These are phyloP conservation scores for Cladosporium halotolerans DNA, from an alignment of 2,329 filamentous ascomycete genomes.

Conservation along the genomic window DNA sequence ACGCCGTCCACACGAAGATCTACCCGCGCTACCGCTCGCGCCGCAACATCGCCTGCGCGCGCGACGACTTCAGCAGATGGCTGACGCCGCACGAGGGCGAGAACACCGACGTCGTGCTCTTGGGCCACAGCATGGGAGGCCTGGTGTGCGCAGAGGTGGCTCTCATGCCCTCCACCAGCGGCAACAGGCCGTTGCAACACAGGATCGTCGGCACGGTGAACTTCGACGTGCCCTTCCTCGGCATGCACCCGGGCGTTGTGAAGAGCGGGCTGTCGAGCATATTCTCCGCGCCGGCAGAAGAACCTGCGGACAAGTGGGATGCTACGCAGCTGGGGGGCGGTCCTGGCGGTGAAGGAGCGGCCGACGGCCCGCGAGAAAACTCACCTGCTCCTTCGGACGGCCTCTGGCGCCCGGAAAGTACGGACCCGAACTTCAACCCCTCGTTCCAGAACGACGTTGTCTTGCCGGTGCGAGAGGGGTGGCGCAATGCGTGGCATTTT, in stretches of 20 bases:
- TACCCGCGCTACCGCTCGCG: conserved; percentile 76
- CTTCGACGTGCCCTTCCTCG: conserved; percentile 80
- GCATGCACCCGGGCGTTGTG: conserved; percentile 82
- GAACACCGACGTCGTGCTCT: conserved; percentile 70
- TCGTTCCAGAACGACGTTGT: conserved; percentile 68
- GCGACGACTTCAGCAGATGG: conserved; percentile 80
- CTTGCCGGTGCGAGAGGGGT: conserved; percentile 62
- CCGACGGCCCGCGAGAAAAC: neutral
- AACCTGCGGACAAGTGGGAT: conserved; percentile 20
- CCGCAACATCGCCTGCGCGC: conserved; percentile 63
- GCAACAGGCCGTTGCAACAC: conserved; percentile 55
- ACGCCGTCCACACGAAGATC: conserved; percentile 79
- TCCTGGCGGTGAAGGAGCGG: neutral
- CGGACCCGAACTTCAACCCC: conserved; percentile 65
- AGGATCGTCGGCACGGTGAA: conserved; percentile 73
- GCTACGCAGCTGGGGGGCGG: neutral
- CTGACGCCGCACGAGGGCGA: conserved; percentile 67
- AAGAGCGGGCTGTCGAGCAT: conserved; percentile 74
- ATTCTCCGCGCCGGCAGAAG: conserved; percentile 50
- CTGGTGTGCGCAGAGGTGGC: conserved; percentile 74
- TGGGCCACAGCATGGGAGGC: conserved; percentile 89
- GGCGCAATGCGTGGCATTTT: conserved; percentile 65
- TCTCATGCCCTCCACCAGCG: conserved; percentile 44
- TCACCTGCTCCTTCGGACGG: conserved; percentile 17
- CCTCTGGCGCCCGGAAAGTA: conserved; percentile 20